Percentiles rank a stretch among this genome's conserved stretches.
Conservation (phyloP, 2,329 filamentous ascomycete species). For the Rugonectria rugulosa region DNA sequence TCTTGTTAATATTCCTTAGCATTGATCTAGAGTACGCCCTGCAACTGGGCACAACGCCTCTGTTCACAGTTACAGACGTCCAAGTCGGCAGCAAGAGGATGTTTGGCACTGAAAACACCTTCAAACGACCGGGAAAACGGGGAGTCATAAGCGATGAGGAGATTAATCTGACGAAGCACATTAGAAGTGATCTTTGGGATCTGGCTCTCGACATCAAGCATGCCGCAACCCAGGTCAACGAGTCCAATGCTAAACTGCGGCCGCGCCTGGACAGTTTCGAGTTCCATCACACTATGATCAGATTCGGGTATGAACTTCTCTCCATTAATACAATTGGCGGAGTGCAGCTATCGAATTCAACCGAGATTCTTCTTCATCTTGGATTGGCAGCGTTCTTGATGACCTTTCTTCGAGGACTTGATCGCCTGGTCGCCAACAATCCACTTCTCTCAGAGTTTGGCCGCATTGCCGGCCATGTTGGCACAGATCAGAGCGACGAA, state of each 20-base stretch:
- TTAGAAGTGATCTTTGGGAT: not conserved
- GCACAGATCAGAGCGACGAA: not conserved
- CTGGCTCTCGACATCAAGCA: constrained; percentile 10
- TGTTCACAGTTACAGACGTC: constrained; percentile 6
- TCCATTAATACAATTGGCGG: constrained; percentile 1
- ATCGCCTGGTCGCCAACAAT: constrained; percentile 10
- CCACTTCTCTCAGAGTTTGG: constrained; percentile 3
- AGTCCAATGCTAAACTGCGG: not conserved
- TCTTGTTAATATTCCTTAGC: not conserved
- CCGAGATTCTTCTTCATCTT: constrained; percentile 3
- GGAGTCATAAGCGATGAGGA: not conserved
- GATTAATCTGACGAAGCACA: not conserved
- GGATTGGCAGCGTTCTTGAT: constrained; percentile 4
- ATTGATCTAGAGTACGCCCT: constrained; percentile 19
- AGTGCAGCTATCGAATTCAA: not conserved
- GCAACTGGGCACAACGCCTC: constrained; percentile 7
- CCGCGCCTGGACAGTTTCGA: constrained; percentile 11
- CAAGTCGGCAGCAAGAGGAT: not conserved
- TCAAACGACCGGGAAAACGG: not conserved
- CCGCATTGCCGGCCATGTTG: not conserved
- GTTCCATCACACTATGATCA: constrained; percentile 9
- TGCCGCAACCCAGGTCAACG: constrained; percentile 7
- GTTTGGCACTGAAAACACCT: not conserved
- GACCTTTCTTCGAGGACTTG: constrained; percentile 6
- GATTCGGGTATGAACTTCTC: constrained; percentile 18